phyloP scores from a whole-genome alignment of 352 stramenopile species.

The Phytophthora ohioensis region DNA sequence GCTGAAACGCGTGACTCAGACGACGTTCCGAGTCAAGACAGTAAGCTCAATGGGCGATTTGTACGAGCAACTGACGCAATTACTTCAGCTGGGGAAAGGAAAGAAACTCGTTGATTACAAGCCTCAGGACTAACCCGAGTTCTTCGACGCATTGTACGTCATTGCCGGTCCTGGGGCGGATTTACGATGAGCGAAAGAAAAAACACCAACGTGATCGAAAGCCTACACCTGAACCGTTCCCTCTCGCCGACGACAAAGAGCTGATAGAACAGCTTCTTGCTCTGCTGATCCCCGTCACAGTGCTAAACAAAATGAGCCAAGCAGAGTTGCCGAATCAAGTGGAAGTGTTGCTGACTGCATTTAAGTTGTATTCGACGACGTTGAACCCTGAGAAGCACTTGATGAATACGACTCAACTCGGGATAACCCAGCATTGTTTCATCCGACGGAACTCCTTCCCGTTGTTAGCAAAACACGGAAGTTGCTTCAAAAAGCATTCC shows the following conservation, averaged over 20 bases:
- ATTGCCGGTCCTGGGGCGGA: neutral
- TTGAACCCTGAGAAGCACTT: no score
- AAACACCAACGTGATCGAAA: neutral
- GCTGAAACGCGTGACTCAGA: neutral
- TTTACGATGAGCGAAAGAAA: neutral
- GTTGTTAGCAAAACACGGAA: no score
- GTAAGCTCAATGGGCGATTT: neutral
- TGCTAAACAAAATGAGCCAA: neutral
- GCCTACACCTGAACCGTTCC: neutral
- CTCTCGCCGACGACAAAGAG: neutral
- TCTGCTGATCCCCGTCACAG: neutral
- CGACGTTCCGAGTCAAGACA: neutral
- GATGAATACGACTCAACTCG: no score
- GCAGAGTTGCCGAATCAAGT: neutral
- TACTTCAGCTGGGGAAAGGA: neutral
- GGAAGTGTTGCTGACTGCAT: neutral
- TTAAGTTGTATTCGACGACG: no score
- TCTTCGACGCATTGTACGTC: neutral
- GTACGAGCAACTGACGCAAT: neutral
- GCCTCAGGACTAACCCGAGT: neutral
- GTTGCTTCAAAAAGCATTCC: no score
- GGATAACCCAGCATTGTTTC: no score
- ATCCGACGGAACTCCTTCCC: no score
- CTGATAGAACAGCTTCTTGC: neutral
- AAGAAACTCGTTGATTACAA: neutral